Conservation (phyloP, 2,329 filamentous ascomycete genomes). For the Talaromyces albobiverticillius region DNA sequence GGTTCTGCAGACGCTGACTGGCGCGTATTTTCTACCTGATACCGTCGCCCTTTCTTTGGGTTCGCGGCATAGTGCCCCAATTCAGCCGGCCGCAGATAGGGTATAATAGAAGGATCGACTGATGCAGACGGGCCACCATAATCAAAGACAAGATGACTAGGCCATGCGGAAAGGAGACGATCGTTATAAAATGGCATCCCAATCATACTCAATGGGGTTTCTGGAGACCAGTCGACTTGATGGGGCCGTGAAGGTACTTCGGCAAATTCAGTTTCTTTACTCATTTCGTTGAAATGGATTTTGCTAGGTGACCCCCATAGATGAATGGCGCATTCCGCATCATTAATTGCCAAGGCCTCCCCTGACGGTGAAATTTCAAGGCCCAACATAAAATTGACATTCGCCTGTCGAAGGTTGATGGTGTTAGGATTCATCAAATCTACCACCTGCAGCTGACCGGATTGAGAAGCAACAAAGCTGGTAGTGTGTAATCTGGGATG, state of each 20-base stretch:
- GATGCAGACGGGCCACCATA: conserved; percentile 77
- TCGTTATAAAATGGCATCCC: conserved; percentile 96
- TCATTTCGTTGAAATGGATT: conserved; percentile 80
- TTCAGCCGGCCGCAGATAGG: conserved; percentile 67
- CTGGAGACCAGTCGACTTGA: conserved; percentile 65
- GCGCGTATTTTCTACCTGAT: conserved; percentile 79
- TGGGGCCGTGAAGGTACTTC: conserved; percentile 63
- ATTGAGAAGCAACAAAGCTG: conserved; percentile 87
- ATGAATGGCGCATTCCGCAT: conserved; percentile 74
- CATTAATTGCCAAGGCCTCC: conserved; percentile 77
- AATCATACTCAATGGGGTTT: conserved; percentile 77
- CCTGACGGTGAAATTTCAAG: conserved; percentile 87
- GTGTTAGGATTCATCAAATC: conserved; percentile 92
- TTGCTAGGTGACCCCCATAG: conserved; percentile 87
- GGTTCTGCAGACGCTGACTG: conserved; percentile 59
- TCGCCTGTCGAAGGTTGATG: conserved; percentile 79
- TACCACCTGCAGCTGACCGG: conserved; percentile 90
- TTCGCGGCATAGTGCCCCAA: conserved; percentile 78
- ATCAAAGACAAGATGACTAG: conserved; percentile 77
- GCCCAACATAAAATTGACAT: conserved; percentile 72
- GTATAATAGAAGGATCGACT: conserved; percentile 68
- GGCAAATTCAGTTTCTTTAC: conserved; percentile 73
- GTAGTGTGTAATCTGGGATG: conserved; percentile 95
- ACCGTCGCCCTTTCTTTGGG: conserved; percentile 67
- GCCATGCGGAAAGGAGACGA: conserved; percentile 82